These are phyloP conservation scores for Neonectria magnoliae DNA, from an alignment of 2,329 filamentous ascomycete species.

Conservation along the genomic window DNA sequence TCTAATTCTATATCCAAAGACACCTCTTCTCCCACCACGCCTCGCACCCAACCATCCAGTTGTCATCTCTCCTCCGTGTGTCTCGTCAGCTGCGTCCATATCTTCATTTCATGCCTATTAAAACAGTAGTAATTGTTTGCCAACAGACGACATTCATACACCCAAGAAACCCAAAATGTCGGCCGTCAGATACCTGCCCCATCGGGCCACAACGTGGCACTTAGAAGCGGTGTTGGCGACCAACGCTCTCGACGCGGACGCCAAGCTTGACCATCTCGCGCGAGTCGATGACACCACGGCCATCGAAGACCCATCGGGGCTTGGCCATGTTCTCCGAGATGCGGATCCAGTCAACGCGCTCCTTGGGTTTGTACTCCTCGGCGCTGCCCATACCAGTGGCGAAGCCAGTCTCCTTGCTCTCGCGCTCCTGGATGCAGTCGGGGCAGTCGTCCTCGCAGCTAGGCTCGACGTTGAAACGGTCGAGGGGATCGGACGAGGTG, in stretches of 20 bases:
- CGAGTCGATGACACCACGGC: slow-evolving; percentile 63
- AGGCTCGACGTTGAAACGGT: slow-evolving; percentile 57
- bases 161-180: slow-evolving; percentile 38
- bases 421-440: slow-evolving; percentile 58
- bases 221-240: slow-evolving; percentile 57
- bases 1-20: slow-evolving; percentile 42
- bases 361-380: slow-evolving; percentile 58
- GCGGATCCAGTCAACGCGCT: slow-evolving; percentile 62
- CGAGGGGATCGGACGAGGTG: slow-evolving; percentile 55
- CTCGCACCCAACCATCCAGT: slow-evolving; percentile 30
- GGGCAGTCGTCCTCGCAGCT: slow-evolving; percentile 58
- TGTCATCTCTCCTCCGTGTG: slow-evolving; percentile 31
- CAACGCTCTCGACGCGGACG: slow-evolving; percentile 63
- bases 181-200: slow-evolving; percentile 28
- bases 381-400: slow-evolving; percentile 55
- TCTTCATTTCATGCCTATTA: slow-evolving; percentile 46
- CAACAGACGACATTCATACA: slow-evolving; percentile 42
- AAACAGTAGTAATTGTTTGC: slow-evolving; percentile 44
- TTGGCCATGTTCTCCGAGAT: slow-evolving; percentile 61
- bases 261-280: slow-evolving; percentile 60
- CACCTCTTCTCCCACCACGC: slow-evolving; percentile 32
- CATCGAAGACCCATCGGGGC: slow-evolving; percentile 67
- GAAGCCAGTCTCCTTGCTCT: slow-evolving; percentile 51
- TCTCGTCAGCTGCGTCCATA: slow-evolving; percentile 42
- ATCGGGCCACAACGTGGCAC: not conserved